phyloP scores from a whole-genome alignment of 2,329 filamentous ascomycete genomes.

The Paraphoma sp. region DNA sequence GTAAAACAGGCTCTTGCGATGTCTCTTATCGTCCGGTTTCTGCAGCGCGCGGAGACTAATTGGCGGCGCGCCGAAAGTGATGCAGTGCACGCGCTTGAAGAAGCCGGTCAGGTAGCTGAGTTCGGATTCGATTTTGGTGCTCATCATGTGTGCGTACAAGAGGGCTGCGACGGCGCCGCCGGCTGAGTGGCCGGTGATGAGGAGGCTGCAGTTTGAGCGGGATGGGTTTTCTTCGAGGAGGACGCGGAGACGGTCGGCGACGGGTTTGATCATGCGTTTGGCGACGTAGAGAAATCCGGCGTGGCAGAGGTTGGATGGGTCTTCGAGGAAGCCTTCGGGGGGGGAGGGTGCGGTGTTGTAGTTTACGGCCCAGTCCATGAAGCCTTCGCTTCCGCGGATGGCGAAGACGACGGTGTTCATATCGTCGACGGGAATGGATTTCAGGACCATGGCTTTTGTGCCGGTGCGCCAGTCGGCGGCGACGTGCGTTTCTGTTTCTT shows the following conservation, averaged over 20 bases:
- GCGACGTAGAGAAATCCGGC: constrained; percentile 80
- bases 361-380: constrained; percentile 89
- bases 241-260: constrained; percentile 72
- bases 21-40: constrained; percentile 57
- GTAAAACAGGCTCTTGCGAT: constrained; percentile 75
- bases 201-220: constrained; percentile 69
- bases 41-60: constrained; percentile 73
- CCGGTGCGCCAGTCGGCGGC: constrained; percentile 74
- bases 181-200: constrained; percentile 87
- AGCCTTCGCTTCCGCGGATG: constrained; percentile 79
- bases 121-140: constrained; percentile 67
- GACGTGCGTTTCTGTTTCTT: constrained; percentile 72
- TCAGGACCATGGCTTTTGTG: constrained; percentile 87
- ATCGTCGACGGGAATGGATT: constrained; percentile 78
- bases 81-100: constrained; percentile 82
- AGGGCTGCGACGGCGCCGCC: constrained; percentile 83
- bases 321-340: constrained; percentile 76
- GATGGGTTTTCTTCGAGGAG: constrained; percentile 75
- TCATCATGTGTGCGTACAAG: constrained; percentile 82
- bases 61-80: constrained; percentile 85
- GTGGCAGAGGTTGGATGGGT: constrained; percentile 78
- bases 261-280: constrained; percentile 74
- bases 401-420: constrained; percentile 83
- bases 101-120: constrained; percentile 71
- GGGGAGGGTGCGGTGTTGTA: constrained; percentile 71